Base-by-base conservation (phyloP, 2,329 filamentous ascomycete species). In the Fusarium albidum region DNA sequence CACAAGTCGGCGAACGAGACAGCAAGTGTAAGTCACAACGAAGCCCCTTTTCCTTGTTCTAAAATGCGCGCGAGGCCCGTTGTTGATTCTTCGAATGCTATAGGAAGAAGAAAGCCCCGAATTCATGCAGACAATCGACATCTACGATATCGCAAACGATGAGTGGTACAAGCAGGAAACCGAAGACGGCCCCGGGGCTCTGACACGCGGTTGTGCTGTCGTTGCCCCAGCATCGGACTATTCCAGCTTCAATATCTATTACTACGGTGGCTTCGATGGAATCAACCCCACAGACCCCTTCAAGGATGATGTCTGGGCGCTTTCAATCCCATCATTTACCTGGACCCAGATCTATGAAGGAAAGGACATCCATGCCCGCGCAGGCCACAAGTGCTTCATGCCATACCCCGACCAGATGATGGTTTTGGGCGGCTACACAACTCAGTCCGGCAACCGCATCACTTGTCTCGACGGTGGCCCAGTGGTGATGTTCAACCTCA, bases 351-450 rank as follows among this genome's bases (percentile, higher is more conserved):
- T 84, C 15, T 72, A 70, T 14, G 65, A 73, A 1, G 79, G 81
- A 69, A 83, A 68, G 58, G 65, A 46, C 46, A 76, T 38, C 69
- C 89, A 72, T 73, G 88, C 78, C 4, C 83, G 91, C 47, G 84
- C 86, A 2, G 90, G 90, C 0, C 90, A 94, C 69, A 85, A 86
- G 31, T 95, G 91, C 72, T 84, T 92, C 62, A 83, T 84, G 64
- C 83, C 84, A 1, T 94, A 91, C 73, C 88, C 92, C 13, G 86
- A 88, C 52, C 91, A 94, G 71, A 92, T 96, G 86, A 79, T 95
- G 57, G 80, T 88, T 8, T 78, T 94, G 12, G 91, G 91, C 21
- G 91, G 91, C 10, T 88, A 84, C 59, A 71, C 74, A 1, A 35
- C 78, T 6, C 33, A 64, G 2, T 14, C 66, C 2, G 75, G 71